A percentile compares a stretch with the other conserved stretches of the same genome.
Evolutionary conservation across 140 eudicot species (phyloP).

Genomic region (Senecio squalidus): DNA sequence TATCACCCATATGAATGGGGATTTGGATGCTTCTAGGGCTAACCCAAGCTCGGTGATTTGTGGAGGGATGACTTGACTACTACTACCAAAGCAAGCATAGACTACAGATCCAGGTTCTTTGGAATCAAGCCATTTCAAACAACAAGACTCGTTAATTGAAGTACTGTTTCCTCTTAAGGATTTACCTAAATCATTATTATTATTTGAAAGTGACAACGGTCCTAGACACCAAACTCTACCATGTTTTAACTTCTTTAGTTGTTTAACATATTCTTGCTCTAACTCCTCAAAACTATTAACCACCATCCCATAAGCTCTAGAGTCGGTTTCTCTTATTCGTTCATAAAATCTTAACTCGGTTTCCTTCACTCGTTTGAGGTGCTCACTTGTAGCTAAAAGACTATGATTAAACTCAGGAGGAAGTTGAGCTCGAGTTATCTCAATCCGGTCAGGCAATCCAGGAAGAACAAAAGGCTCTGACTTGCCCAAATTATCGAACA

Average conservation of each 20-base stretch:
- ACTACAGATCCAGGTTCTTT: slow-evolving; percentile 26
- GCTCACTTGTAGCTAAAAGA: not conserved
- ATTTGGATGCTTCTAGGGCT: slow-evolving; percentile 29
- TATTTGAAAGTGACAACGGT: slow-evolving; percentile 16
- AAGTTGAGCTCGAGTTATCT: slow-evolving; percentile 33
- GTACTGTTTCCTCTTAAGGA: slow-evolving; percentile 5
- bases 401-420: slow-evolving; percentile 36
- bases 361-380: slow-evolving; percentile 9
- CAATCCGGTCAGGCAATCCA: slow-evolving; percentile 39
- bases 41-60: slow-evolving; percentile 33
- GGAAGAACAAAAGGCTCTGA: slow-evolving; percentile 39
- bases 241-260: slow-evolving; percentile 18
- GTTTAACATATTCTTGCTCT: slow-evolving; percentile 28
- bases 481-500: slow-evolving; percentile 21
- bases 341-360: not conserved
- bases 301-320: slow-evolving; percentile 30
- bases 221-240: slow-evolving; percentile 36
- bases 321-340: too few relatives aligned
- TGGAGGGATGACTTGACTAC: slow-evolving; percentile 13
- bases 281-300: slow-evolving; percentile 36
- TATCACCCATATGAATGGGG: slow-evolving; percentile 34
- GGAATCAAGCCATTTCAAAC: slow-evolving; percentile 23
- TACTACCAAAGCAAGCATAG: slow-evolving; percentile 26
- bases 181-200: not conserved
- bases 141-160: not conserved